Percentiles rank a stretch among this genome's conserved stretches.
Evolutionary conservation across 2,329 filamentous ascomycete genomes (phyloP).

Genomic region (Phialophora macrospora): DNA sequence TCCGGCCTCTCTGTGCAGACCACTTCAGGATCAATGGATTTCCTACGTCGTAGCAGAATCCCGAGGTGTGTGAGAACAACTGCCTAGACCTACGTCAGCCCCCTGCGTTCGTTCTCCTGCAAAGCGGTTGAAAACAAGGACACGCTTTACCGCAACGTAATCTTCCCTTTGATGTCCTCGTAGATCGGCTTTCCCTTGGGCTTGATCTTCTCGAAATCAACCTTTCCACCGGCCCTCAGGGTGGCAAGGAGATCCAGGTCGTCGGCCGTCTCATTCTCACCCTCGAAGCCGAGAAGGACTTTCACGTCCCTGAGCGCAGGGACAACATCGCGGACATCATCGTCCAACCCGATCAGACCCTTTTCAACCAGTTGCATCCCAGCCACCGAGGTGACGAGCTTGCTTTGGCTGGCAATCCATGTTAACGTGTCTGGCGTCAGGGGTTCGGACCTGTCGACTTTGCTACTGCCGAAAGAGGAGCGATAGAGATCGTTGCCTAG

Average conservation of each 20-base stretch:
- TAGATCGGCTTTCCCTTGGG: slow-evolving; percentile 18
- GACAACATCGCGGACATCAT: slow-evolving; percentile 52
- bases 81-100: slow-evolving; percentile 41
- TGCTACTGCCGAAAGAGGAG: slow-evolving; percentile 9
- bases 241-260: background rate
- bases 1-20: slow-evolving; percentile 16
- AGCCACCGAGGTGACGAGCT: slow-evolving; percentile 58
- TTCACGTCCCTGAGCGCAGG: slow-evolving; percentile 56
- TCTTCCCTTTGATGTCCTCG: slow-evolving; percentile 27
- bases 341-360: slow-evolving; percentile 54
- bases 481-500: slow-evolving; percentile 15
- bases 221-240: background rate
- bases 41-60: slow-evolving; percentile 23
- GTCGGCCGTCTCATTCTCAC: slow-evolving; percentile 1
- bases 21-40: slow-evolving; percentile 24
- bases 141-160: slow-evolving; percentile 17
- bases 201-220: slow-evolving; percentile 16
- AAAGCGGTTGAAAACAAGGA: background rate
- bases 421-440: slow-evolving; percentile 32
- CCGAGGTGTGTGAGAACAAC: slow-evolving; percentile 25
- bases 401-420: slow-evolving; percentile 42
- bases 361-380: slow-evolving; percentile 61
- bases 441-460: slow-evolving; percentile 20
- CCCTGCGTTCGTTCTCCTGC: background rate
- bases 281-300: slow-evolving; percentile 41